These are phyloP conservation scores for Umbelopsis isabellina DNA, from an alignment of 192 early-diverging fungal genomes.

Conservation along the genomic window DNA sequence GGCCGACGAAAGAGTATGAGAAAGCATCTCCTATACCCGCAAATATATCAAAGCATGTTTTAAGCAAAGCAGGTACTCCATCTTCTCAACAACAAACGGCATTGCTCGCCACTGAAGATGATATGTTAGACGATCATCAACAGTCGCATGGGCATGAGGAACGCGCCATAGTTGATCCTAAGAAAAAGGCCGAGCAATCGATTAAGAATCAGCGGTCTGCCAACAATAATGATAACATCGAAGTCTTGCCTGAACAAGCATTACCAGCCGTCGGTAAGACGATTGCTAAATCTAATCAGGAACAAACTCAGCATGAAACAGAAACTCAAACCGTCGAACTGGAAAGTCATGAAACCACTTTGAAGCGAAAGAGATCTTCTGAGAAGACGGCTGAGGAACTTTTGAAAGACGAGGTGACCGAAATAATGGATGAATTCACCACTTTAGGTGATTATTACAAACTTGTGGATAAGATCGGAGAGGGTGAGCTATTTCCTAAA, in stretches of 20 bases:
- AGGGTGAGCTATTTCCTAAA: conserved; percentile 52
- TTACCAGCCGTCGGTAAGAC: background rate
- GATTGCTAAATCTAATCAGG: too few species aligned
- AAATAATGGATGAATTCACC: conserved; percentile 47
- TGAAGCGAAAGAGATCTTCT: too few species aligned
- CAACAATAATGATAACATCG: background rate
- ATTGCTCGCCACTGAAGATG: background rate
- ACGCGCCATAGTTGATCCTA: background rate
- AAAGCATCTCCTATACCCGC: background rate
- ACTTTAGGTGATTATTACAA: conserved; percentile 62
- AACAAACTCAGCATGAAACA: too few species aligned
- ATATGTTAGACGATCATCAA: background rate
- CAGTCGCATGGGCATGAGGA: background rate
- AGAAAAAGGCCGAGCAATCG: background rate
- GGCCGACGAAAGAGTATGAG: background rate
- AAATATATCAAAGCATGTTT: background rate
- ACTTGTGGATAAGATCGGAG: conserved; percentile 80
- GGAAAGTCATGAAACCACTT: background rate
- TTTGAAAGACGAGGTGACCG: conserved; percentile 20
- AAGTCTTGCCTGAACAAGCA: background rate
- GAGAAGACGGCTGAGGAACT: background rate
- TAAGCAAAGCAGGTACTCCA: background rate
- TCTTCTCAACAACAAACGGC: conserved; percentile 14
- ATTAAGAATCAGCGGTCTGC: background rate
- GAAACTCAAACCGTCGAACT: background rate